Evolutionary conservation across 495 filamentous ascomycete genomes (phyloP), one percentile per base, ranked within the genome.

Genomic region (Mytilinidion resinicola): DNA sequence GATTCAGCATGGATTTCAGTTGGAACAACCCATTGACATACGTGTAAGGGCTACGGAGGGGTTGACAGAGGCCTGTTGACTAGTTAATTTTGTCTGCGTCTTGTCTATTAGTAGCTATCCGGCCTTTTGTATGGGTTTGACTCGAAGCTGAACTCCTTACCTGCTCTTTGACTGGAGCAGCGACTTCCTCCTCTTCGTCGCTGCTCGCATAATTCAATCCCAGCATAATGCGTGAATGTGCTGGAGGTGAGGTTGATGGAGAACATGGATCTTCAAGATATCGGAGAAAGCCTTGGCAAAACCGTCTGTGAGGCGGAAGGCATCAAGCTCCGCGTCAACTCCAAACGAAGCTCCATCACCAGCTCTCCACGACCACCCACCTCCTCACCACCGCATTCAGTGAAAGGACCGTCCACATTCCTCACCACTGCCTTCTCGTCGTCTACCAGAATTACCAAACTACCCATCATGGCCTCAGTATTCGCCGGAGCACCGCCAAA

Each of bases 401-500:
- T 30, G 25, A 30, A 30, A 2, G 25, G 34, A 52, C 25, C 17
- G 3, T 35, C 20, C 33, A 0, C 37, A 15, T 15, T 3, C 50
- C 34, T 17, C 6, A 37, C 14, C 11, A 49, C 14, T 17, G 12
- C 21, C 46, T 5, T 14, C 41, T 25, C 15, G 2, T 20, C 46
- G 10, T 33, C 21, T 11, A 19, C 17, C 46, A 49, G 20, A 15
- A n/a, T 2, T 6, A 12, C 11, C 17, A 49, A 49, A 4, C 14
- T 36, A 14, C 33, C 15, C 53, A 59, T 34, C 55, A 76, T 76
- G 74, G 70, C 69, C 55, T 58, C 73, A 21, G 33, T 70, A 54
- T 71, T 70, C 66, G 60, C 62, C 53, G 57, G 56, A 38, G 53
- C 64, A 34, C 64, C 70, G 47, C 64, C 66, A 51, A 58, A 68